Percentiles rank a stretch among this genome's conserved stretches.
These are phyloP conservation scores for Cystofilobasidium bisporidii DNA, from an alignment of 768 basidiomycete genomes.

Conservation along the genomic window DNA sequence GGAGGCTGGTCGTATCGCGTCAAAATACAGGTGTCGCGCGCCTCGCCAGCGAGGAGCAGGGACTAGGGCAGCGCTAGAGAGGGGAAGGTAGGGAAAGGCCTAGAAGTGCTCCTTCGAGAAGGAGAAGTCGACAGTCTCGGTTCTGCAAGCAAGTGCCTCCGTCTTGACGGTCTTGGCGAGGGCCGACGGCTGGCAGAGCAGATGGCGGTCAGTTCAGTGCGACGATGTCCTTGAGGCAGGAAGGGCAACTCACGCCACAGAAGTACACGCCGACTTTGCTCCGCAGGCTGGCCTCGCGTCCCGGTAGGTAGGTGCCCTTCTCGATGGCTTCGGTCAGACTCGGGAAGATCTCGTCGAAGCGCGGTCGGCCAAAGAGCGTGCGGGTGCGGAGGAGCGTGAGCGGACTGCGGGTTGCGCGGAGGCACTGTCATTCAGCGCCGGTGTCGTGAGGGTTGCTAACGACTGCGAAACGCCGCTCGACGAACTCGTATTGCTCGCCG, in stretches of 20 bases:
- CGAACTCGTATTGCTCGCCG: conserved; percentile 36
- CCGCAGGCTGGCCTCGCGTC: conserved; percentile 64
- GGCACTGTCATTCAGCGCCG: too few relatives aligned
- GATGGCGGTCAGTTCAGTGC: background rate
- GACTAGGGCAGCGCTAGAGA: background rate
- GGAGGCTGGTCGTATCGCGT: too few relatives aligned
- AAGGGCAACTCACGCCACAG: conserved; percentile 60
- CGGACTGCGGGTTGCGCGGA: conserved; percentile 41
- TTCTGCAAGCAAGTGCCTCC: conserved; percentile 53
- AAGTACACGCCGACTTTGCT: conserved; percentile 83
- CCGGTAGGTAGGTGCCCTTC: conserved; percentile 67
- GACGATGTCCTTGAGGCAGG: background rate
- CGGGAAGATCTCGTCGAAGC: conserved; percentile 73
- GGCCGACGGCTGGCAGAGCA: conserved; percentile 46
- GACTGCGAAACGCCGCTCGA: background rate
- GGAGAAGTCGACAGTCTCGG: conserved; percentile 56
- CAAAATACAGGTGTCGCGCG: too few relatives aligned
- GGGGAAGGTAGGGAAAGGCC: background rate
- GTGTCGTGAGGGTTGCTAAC: background rate
- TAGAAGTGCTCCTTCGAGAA: conserved; percentile 64
- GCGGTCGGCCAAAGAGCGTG: conserved; percentile 84
- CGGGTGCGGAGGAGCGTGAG: conserved; percentile 77
- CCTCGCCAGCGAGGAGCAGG: too few relatives aligned
- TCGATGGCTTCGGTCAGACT: conserved; percentile 70
- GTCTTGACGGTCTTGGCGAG: conserved; percentile 69